Evolutionary conservation across 306 rosid genomes (phyloP), one percentile per base, ranked within the genome.

Genomic region (Senna tora): DNA sequence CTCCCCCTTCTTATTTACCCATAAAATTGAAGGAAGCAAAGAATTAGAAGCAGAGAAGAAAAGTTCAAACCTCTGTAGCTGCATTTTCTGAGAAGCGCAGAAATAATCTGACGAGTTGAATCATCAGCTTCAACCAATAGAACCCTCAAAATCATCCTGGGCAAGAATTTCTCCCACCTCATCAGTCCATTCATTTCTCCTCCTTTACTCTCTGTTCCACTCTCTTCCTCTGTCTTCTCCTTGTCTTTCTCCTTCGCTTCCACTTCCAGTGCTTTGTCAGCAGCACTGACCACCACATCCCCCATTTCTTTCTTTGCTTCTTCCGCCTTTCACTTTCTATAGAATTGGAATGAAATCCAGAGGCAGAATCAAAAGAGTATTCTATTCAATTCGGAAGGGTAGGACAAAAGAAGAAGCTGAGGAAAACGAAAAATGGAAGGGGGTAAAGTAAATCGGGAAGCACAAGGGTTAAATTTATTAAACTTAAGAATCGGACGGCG

Each of bases 21-120:
- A 36, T 19, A 54, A 75, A 79, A 55, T 58, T 12, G 25, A 72
- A 47, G 54, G 46, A 55, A 61, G 43, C 14, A 61, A 51, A 76
- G 0, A 38, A 20, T 2, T 60, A 22, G 13, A 65, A 20, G 9
- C 25, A 17, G 28, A 45, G 0, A 65, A 19, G n/a, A 6, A 16
- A 25, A 9, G 76, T 11, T 36, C 5, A 36, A 13, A 95, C 99
- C 99, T 89, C 81, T 90, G 75, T 91, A 95, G 75, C 87, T 82
- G 70, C 97, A 95, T 84, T 95, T 95, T 55, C 96, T 86, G 21
- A 95, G 97, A 79, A 95, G 96, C 25, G 97, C 96, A 20, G 96
- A 74, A 7, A 95, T 87, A 78, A 95, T 91, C 81, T 95, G 99
- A 59, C 99, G 83, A 2, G 99, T 95, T 41, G 93, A 95, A 38